These are phyloP conservation scores for Russula dissimulans DNA, from an alignment of 768 basidiomycete genomes.

Conservation along the genomic window DNA sequence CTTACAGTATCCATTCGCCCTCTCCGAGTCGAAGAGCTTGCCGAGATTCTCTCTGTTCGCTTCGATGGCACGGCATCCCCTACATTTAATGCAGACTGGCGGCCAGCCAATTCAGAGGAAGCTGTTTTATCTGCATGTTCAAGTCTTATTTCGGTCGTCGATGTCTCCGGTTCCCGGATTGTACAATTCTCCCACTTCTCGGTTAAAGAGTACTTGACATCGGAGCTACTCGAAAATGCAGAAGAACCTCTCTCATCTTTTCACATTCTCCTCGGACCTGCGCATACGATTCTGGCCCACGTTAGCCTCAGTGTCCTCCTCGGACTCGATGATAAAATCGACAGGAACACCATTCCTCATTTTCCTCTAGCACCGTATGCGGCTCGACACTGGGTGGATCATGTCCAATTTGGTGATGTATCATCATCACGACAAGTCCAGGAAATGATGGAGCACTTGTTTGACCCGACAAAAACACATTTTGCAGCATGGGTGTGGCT, in stretches of 20 bases:
- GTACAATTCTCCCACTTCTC: not conserved
- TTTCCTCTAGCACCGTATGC: not conserved
- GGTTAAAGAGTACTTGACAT: not conserved
- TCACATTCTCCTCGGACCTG: not conserved
- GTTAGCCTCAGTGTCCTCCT: not conserved
- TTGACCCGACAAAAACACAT: not conserved
- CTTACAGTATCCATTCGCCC: not conserved
- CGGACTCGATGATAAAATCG: not conserved
- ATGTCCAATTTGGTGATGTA: not conserved
- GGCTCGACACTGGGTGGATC: not conserved
- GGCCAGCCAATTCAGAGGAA: not conserved
- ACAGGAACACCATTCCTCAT: not conserved
- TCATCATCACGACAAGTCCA: not conserved
- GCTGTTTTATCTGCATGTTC: not conserved
- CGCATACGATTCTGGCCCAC: not conserved
- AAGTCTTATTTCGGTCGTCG: not conserved
- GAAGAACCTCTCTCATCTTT: no score
- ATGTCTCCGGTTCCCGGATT: no score
- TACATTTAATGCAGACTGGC: not conserved
- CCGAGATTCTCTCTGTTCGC: no score
- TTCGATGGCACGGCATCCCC: not conserved
- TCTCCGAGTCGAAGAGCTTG: not conserved
- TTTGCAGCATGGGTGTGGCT: not conserved
- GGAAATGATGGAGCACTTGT: not conserved
- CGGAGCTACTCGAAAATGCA: no score